Conservation (phyloP, 2,329 filamentous ascomycete genomes). For the Trichophyton schoenleinii region DNA sequence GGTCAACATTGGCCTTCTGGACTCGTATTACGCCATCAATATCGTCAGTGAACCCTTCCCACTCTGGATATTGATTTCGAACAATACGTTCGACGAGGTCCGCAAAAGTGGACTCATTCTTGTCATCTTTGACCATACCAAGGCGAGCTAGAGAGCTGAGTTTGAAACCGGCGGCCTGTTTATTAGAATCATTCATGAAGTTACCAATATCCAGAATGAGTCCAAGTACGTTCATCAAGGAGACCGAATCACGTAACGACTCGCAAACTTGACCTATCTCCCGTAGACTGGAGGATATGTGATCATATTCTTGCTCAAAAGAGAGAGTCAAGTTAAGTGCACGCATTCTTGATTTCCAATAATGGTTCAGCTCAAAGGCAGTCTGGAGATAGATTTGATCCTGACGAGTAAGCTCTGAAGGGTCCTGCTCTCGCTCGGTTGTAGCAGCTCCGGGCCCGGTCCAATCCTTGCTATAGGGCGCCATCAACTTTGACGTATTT, state of each 20-base stretch:
- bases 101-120: constrained; percentile 92
- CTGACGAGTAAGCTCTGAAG: constrained; percentile 75
- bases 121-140: constrained; percentile 97
- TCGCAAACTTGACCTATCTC: constrained; percentile 82
- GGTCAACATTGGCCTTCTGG: constrained; percentile 91
- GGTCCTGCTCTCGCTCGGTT: constrained; percentile 72
- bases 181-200: constrained; percentile 99
- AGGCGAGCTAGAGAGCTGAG: constrained; percentile 82
- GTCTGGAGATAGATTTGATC: constrained; percentile 93
- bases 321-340: constrained; percentile 72
- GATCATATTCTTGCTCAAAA: constrained; percentile 81
- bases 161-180: constrained; percentile 96
- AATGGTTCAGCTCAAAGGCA: constrained; percentile 87
- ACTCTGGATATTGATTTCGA: constrained; percentile 89
- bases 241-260: constrained; percentile 77
- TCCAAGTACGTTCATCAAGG: constrained; percentile 89
- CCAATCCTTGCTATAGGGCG: constrained; percentile 93
- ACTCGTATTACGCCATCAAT: constrained; percentile 64
- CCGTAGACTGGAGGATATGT: constrained; percentile 72
- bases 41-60: constrained; percentile 78
- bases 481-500: constrained; percentile 80
- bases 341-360: constrained; percentile 97
- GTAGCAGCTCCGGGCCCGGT: constrained; percentile 72
- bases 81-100: constrained; percentile 95
- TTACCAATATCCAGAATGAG: constrained; percentile 97